Evolutionary conservation across 305 asterid genomes (phyloP), one percentile per base, ranked within the genome.

Genomic region (Salvia sclarea): DNA sequence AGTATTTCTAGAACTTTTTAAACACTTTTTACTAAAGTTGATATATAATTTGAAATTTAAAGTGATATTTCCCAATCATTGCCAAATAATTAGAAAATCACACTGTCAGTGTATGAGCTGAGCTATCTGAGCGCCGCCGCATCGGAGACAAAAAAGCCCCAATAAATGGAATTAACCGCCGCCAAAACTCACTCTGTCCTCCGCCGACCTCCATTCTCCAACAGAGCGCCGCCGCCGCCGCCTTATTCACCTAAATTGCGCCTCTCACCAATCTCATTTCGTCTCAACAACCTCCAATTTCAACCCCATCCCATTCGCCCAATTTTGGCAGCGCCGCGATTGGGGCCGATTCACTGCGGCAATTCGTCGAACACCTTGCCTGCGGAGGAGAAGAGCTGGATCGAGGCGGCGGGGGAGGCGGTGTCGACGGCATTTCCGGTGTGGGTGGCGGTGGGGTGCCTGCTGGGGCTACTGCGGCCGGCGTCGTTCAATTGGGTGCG

Each of bases 371-470:
- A 75, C 87, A 22, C 56, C 2, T 47, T 76, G 64, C 52, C 72
- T 67, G 20, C 80, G 16, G 71, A 77, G 13, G 18, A 64, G 61
- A 82, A 78, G 82, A 84, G 80, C 68, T 82, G 86, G 88, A 61
- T 85, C 62, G 96, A 88, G 72, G 74, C 73, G 2, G 76, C 55
- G 7, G 86, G 90, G 24, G 98, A 87, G 80, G 82, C 75, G 20
- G 50, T 87, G 49, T 87, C 96, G 13, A 79, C 89, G 20, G 95
- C 91, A 35, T 92, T 92, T 72, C 98, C 98, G 4, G 71, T 88
- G 31, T 92, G 98, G 98, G 97, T 92, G 38, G 96, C 96, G 28
- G n/a, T 90, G 61, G 97, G 98, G 12, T 92, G 98, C 77, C 82
- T 92, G 66, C 28, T 90, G 66, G 97, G 97, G 12, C 73, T 90